Evolutionary conservation across 1,284 basidiomycete genomes (phyloP).

Genomic region (Ustilago xerochloae): DNA sequence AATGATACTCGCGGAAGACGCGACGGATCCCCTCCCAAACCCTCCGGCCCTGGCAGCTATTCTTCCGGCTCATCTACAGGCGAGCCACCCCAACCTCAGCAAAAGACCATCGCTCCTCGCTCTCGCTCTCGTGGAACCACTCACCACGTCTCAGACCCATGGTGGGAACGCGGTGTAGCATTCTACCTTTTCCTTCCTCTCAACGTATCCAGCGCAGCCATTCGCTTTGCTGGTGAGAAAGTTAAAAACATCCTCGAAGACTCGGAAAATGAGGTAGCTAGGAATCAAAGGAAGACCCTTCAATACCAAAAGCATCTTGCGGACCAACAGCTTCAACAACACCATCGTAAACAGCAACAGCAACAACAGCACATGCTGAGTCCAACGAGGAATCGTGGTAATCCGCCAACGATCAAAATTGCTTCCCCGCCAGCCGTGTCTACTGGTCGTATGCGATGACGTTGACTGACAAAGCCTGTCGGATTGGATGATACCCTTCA

Average conservation of each 20-base stretch:
- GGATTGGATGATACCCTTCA: neutral
- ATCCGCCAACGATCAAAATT: conserved; percentile 19
- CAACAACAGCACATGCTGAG: conserved; percentile 30
- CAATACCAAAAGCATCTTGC: conserved; percentile 46
- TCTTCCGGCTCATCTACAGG: neutral
- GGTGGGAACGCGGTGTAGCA: conserved; percentile 47
- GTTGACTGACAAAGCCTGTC: neutral
- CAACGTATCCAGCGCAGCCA: conserved; percentile 46
- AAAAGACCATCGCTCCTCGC: neutral
- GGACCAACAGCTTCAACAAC: conserved; percentile 41
- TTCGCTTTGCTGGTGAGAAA: conserved; percentile 49
- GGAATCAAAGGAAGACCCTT: conserved; percentile 37
- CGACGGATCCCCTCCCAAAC: conserved; percentile 6
- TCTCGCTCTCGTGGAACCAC: conserved; percentile 6
- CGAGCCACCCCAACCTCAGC: neutral
- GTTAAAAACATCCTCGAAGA: conserved; percentile 39
- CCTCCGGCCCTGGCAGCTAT: neutral
- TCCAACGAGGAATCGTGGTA: conserved; percentile 9
- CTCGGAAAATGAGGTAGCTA: conserved; percentile 30
- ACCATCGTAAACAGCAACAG: conserved; percentile 23
- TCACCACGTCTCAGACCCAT: conserved; percentile 36
- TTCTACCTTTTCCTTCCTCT: conserved; percentile 56
- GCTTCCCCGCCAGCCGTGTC: conserved; percentile 3
- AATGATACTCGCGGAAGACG: neutral
- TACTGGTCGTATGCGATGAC: conserved; percentile 2